These are phyloP conservation scores for Hemileccinum rubropunctum DNA, from an alignment of 768 basidiomycete genomes.

Conservation along the genomic window DNA sequence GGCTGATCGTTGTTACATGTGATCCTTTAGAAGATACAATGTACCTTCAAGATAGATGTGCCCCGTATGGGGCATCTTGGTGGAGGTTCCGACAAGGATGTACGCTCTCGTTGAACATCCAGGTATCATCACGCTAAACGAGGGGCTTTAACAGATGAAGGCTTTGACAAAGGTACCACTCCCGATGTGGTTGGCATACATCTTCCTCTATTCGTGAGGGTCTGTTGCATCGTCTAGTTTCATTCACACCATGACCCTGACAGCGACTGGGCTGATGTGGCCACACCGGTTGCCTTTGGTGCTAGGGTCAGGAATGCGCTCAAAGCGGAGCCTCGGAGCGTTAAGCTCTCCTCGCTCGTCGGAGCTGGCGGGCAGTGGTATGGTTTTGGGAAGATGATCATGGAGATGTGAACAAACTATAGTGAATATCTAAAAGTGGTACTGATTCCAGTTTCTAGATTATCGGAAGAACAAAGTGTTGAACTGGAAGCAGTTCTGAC, in stretches of 20 bases:
- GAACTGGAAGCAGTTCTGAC: slow-evolving; percentile 71
- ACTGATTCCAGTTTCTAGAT: slow-evolving; percentile 39
- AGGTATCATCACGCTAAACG: slow-evolving; percentile 6
- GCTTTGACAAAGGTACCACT: slow-evolving; percentile 73
- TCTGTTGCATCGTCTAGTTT: background rate
- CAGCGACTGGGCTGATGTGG: slow-evolving; percentile 86
- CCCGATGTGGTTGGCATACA: slow-evolving; percentile 90
- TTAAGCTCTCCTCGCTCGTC: slow-evolving; percentile 77
- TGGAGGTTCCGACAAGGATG: slow-evolving; percentile 82
- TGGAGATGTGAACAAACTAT: slow-evolving; percentile 61
- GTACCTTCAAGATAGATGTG: slow-evolving; percentile 85
- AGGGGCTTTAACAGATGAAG: slow-evolving; percentile 55
- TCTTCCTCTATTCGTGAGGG: slow-evolving; percentile 72
- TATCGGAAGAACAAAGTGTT: slow-evolving; percentile 71
- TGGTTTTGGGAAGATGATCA: slow-evolving; percentile 83
- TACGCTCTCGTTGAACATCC: slow-evolving; percentile 34
- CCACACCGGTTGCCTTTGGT: slow-evolving; percentile 76
- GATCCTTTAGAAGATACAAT: slow-evolving; percentile 76
- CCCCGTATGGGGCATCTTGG: slow-evolving; percentile 87
- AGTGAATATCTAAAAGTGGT: background rate
- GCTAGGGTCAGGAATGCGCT: slow-evolving; percentile 80
- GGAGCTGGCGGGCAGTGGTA: slow-evolving; percentile 92
- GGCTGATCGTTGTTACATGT: background rate
- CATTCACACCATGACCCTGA: slow-evolving; percentile 24
- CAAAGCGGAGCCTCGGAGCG: slow-evolving; percentile 84